Conservation (phyloP, 106 monocot genomes). For the Iris macrosiphon region DNA sequence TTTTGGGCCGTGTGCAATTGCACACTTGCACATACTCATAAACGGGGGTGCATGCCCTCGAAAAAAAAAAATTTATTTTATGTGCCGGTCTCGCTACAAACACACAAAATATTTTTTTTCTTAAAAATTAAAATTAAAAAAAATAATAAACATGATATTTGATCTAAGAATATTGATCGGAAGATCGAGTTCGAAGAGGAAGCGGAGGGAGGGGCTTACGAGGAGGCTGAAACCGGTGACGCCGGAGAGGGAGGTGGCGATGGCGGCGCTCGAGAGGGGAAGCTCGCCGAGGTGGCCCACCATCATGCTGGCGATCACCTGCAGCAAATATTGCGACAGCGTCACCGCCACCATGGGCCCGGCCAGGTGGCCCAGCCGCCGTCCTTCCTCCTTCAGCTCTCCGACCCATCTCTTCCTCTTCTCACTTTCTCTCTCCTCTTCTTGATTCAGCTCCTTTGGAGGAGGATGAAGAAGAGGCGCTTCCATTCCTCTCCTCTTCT, state of each 20-base stretch:
- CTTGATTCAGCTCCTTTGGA: not conserved
- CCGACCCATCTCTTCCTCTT: not conserved
- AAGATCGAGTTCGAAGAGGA: no score
- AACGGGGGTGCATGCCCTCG: no score
- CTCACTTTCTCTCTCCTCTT: not conserved
- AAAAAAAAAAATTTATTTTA: no score
- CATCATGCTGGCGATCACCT: slow-evolving; percentile 52
- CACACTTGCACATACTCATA: no score
- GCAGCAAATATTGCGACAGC: slow-evolving; percentile 35
- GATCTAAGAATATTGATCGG: no score
- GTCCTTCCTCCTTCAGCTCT: slow-evolving; percentile 19
- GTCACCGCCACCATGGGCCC: slow-evolving; percentile 48
- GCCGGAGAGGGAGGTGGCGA: slow-evolving; percentile 47
- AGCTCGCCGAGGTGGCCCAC: slow-evolving; percentile 64
- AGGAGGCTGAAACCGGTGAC: slow-evolving; percentile 77
- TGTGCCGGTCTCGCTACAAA: no score
- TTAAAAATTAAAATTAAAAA: no score
- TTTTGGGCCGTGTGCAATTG: no score
- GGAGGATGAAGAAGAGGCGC: not conserved
- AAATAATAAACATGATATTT: no score
- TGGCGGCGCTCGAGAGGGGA: slow-evolving; percentile 43
- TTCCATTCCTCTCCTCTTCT: not conserved
- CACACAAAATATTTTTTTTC: no score
- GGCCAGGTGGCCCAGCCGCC: slow-evolving; percentile 27
- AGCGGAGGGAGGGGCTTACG: slow-evolving; percentile 23